Percentiles rank a stretch among this genome's conserved stretches.
Evolutionary conservation across 352 stramenopile genomes (phyloP).

Genomic region (Globisporangium iwayamae): DNA sequence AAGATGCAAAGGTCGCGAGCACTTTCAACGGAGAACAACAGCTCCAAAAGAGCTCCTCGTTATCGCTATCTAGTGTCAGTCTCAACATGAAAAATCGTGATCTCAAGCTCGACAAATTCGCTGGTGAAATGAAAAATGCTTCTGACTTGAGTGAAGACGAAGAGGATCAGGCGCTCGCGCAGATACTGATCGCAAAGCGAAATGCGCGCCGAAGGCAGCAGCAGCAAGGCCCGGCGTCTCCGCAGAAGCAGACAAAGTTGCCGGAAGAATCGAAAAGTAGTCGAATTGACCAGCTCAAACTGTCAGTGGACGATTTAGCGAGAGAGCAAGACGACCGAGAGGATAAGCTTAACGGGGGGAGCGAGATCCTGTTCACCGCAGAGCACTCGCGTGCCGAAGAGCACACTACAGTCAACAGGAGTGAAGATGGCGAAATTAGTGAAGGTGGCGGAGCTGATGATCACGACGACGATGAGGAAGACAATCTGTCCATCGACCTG

Average conservation of each 20-base stretch:
- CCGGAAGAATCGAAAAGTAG: background rate
- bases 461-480: slow-evolving; percentile 20
- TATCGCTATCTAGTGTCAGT: background rate
- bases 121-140: background rate
- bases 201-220: slow-evolving; percentile 6
- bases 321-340: background rate
- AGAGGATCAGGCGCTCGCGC: slow-evolving; percentile 5
- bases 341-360: background rate
- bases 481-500: slow-evolving; percentile 62
- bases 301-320: background rate
- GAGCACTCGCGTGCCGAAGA: background rate
- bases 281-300: background rate
- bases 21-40: background rate
- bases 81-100: background rate
- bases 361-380: background rate
- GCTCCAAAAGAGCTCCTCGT: slow-evolving; percentile 1
- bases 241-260: background rate
- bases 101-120: background rate
- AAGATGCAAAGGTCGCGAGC: background rate
- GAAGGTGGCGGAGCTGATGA: background rate
- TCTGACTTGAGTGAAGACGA: background rate
- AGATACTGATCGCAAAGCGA: slow-evolving; percentile 14
- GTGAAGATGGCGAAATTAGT: too few relatives aligned
- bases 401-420: background rate
- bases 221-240: background rate